Conservation (phyloP, 164 flowering plant genomes). For the Annona squamosa region DNA sequence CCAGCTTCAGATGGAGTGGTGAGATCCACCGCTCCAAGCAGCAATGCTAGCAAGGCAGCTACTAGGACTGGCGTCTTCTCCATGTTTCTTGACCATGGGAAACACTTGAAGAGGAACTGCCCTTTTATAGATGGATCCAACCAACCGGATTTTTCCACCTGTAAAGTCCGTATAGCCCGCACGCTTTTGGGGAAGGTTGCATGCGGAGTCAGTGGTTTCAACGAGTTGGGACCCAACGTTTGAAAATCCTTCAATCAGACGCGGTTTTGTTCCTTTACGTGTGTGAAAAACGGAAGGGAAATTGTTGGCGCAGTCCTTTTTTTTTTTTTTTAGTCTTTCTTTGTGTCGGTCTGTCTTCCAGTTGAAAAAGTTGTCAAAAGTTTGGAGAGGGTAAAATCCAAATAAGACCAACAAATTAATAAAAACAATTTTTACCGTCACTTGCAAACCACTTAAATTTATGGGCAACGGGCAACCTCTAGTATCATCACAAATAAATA, state of each 20-base stretch:
- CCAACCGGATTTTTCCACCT: neutral
- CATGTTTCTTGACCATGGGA: neutral
- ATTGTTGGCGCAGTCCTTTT: too few species aligned
- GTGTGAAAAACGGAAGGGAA: neutral
- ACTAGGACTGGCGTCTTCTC: neutral
- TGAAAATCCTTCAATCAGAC: neutral
- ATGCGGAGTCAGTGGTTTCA: neutral
- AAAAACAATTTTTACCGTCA: too few species aligned
- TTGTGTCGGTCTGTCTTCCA: too few species aligned
- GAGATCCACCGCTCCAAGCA: slow-evolving; percentile 8
- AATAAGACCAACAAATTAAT: too few species aligned
- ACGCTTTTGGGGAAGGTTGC: neutral
- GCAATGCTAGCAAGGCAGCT: neutral
- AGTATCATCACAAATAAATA: too few species aligned
- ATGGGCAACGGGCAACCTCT: too few species aligned
- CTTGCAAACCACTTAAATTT: too few species aligned
- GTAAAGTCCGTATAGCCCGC: neutral
- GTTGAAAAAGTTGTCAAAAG: too few species aligned
- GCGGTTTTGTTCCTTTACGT: neutral
- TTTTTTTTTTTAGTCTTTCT: too few species aligned
- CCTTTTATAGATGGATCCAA: neutral
- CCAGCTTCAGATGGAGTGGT: slow-evolving; percentile 1
- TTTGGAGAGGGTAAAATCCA: too few species aligned
- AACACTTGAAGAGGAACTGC: neutral
- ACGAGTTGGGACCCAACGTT: neutral